Base-by-base conservation (phyloP, 2,329 filamentous ascomycete species). In the Paraphoma chrysanthemicola region DNA sequence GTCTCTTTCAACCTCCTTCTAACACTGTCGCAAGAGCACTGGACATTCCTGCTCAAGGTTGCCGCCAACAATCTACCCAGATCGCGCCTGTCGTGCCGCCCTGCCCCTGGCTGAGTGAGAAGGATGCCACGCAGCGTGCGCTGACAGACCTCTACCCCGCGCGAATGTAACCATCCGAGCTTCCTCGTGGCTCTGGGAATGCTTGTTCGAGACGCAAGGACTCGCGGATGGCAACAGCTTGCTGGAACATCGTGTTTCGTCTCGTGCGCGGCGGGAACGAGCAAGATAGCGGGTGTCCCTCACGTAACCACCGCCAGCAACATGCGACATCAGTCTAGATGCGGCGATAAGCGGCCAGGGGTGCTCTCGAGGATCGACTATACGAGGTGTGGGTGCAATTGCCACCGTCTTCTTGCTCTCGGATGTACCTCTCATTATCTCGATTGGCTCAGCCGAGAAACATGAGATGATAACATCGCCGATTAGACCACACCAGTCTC, bases 141-240 rank as follows among this genome's bases (percentile, higher is more conserved):
- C 53, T 59, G 61, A 59, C 56, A 55, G 56, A 53, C 58, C 56
- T 54, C 52, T 61, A 63, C 57, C 64, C 56, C 62, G 53, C 66
- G 56, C 49, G 53, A 57, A 60, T 68, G 69, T 63, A 63, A 70
- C 65, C 66, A 57, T 53, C 56, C 60, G 59, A 52, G 55, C 56
- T 50, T 44, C 56, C 54, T 60, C 51, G 33, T 59, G 51, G 49
- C 18, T 38, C 50, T 51, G 54, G 51, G 47, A 51, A 63, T 59
- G 63, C 61, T 62, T 63, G 57, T 56, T 61, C 47, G 17, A 17
- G 11, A 46, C 28, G 41, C 57, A 46, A 57, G 54, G 47, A 48
- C 60, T 48, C 39, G 43, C 48, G n/a, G 16, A 31, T 48, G 53
- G 50, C 51, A 38, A 56, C 48, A 46, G 53, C 53, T 51, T 51